Evolutionary conservation across 2,329 filamentous ascomycete genomes (phyloP).

Genomic region (Aspergillus pseudotamarii): DNA sequence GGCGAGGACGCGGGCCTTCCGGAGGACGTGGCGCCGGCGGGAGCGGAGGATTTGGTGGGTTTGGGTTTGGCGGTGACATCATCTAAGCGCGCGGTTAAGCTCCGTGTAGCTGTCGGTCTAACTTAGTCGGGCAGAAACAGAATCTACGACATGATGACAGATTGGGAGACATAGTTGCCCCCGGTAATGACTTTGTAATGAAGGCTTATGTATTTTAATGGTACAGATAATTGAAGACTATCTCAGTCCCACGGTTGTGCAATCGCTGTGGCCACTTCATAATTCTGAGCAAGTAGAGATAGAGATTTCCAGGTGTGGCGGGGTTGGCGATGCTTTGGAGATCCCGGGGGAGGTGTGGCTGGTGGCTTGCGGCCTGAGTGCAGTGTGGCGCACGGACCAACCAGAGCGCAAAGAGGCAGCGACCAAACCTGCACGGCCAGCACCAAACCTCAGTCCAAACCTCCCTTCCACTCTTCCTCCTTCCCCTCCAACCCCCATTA

Average conservation of each 20-base stretch:
- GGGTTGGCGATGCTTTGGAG: background rate
- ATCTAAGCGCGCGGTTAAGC: conserved; percentile 34
- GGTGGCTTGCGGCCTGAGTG: background rate
- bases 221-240: background rate
- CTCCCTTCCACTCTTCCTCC: conserved; percentile 8
- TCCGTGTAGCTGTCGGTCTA: background rate
- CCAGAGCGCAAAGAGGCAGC: conserved; percentile 10
- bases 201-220: background rate
- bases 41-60: conserved; percentile 57
- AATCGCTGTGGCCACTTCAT: background rate
- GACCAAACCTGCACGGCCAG: conserved; percentile 17
- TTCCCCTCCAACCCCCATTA: conserved; percentile 4
- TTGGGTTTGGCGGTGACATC: conserved; percentile 52
- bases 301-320: conserved; percentile 4
- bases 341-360: conserved; percentile 4
- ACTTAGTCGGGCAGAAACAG: background rate
- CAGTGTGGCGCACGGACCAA: conserved; percentile 24
- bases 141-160: conserved; percentile 4
- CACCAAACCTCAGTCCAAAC: conserved; percentile 12
- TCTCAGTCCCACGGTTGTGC: background rate
- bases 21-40: conserved; percentile 46
- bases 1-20: conserved; percentile 32
- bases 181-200: background rate
- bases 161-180: background rate
- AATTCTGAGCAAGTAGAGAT: background rate